Evolutionary conservation across 2,329 filamentous ascomycete species (phyloP).

Genomic region (Allantophomopsis cytisporea): DNA sequence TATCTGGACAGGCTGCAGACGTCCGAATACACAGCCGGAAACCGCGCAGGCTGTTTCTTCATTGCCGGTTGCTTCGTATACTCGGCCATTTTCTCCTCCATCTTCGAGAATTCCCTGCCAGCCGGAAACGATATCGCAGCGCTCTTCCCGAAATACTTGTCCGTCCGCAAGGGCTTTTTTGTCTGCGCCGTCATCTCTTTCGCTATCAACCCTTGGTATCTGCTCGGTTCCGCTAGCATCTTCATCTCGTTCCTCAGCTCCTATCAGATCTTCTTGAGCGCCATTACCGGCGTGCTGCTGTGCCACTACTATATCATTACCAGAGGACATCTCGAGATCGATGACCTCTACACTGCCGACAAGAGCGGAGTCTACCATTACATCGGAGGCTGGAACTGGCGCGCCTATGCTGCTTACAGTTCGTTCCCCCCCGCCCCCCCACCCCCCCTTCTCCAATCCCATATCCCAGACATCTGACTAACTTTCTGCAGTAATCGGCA

Average conservation of each 20-base stretch:
- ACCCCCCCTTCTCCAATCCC: too few species aligned
- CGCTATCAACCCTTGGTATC: constrained; percentile 24
- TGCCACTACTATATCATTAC: constrained; percentile 27
- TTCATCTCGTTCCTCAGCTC: constrained; percentile 26
- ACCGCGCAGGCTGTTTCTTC: constrained; percentile 25
- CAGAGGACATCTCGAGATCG: constrained; percentile 20
- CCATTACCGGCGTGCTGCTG: constrained; percentile 27
- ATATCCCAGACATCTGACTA: too few species aligned
- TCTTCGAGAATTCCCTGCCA: constrained; percentile 27
- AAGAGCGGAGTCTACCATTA: constrained; percentile 19
- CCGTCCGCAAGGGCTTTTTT: constrained; percentile 23
- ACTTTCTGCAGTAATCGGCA: constrained; percentile 13
- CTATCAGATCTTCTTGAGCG: constrained; percentile 26
- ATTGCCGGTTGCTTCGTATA: constrained; percentile 26
- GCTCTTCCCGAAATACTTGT: constrained; percentile 24
- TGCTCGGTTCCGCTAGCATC: constrained; percentile 19
- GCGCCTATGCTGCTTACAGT: constrained; percentile 18
- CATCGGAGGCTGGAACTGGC: constrained; percentile 20
- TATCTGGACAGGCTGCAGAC: constrained; percentile 22
- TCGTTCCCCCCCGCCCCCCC: too few species aligned
- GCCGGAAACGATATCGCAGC: constrained; percentile 24
- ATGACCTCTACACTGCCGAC: constrained; percentile 19
- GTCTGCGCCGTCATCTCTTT: constrained; percentile 21
- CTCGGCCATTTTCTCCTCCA: constrained; percentile 25
- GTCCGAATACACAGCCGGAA: constrained; percentile 19